These are phyloP conservation scores for Trichoderma oligosporum DNA, from an alignment of 2,329 filamentous ascomycete genomes.

Conservation along the genomic window DNA sequence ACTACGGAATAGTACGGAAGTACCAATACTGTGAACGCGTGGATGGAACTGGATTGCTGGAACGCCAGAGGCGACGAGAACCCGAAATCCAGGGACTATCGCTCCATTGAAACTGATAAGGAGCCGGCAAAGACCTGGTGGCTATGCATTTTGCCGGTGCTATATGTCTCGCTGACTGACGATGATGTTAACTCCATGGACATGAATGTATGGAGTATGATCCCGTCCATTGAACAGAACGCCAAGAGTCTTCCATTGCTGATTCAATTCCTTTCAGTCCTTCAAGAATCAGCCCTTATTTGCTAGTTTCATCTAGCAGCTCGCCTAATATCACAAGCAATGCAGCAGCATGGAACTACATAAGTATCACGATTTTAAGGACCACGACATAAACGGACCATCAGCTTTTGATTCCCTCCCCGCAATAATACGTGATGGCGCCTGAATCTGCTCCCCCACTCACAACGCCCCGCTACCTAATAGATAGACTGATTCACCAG, in stretches of 20 bases:
- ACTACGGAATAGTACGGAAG: background rate
- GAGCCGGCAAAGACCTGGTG: background rate
- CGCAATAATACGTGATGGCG: background rate
- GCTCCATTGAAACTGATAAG: background rate
- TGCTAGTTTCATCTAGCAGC: background rate
- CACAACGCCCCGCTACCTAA: conserved; percentile 2
- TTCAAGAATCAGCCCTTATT: background rate
- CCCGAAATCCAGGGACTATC: conserved; percentile 8
- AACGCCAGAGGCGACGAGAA: too few relatives aligned
- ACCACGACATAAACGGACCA: background rate
- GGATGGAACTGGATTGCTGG: background rate
- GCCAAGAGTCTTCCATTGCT: background rate
- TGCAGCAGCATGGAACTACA: background rate
- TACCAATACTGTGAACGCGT: conserved; percentile 1
- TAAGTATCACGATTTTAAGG: too few relatives aligned
- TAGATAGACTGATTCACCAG: conserved; percentile 1
- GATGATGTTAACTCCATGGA: background rate
- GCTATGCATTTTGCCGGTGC: conserved; percentile 4
- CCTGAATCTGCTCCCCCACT: conserved; percentile 8
- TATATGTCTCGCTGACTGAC: background rate
- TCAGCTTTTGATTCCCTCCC: background rate
- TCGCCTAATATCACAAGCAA: background rate
- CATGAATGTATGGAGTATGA: background rate
- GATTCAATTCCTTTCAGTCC: background rate
- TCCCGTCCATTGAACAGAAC: too few relatives aligned